Conservation (phyloP, 345 rosid species). For the Crucihimalaya himalaica region DNA sequence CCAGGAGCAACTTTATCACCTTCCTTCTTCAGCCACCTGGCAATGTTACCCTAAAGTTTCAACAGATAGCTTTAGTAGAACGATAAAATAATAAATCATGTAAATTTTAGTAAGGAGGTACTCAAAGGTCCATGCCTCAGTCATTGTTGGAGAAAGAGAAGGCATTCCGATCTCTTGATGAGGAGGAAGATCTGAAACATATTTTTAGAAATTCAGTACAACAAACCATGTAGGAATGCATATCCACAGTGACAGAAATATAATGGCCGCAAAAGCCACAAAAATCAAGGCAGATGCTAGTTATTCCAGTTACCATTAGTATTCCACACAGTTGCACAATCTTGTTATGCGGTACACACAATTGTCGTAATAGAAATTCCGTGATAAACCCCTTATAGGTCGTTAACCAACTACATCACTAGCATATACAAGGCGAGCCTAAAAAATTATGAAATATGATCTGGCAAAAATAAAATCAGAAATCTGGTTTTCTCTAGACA, state of each 20-base stretch:
- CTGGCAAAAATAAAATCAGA: neutral
- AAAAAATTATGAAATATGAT: constrained; percentile 2
- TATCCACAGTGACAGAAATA: constrained; percentile 10
- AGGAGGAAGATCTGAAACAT: constrained; percentile 76
- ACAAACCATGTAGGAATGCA: constrained; percentile 1
- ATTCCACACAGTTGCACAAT: neutral
- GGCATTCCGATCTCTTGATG: constrained; percentile 98
- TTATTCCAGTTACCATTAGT: neutral
- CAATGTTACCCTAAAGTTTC: constrained; percentile 85
- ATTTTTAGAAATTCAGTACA: constrained; percentile 14
- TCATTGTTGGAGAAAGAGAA: constrained; percentile 96
- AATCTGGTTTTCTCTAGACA: neutral
- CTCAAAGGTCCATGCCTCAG: constrained; percentile 60
- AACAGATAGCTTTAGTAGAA: constrained; percentile 30
- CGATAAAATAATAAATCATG: neutral
- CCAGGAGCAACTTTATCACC: constrained; percentile 88
- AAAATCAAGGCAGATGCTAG: constrained; percentile 7
- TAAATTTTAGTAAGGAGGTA: constrained; percentile 8
- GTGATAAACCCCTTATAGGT: neutral
- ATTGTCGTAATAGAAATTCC: neutral
- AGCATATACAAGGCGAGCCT: neutral
- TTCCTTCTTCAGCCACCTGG: constrained; percentile 96
- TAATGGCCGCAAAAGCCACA: constrained; percentile 1
- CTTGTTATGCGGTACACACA: neutral
- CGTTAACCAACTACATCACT: neutral